A percentile compares a stretch with the other conserved stretches of the same genome.
These are phyloP conservation scores for Ceratobasidium sp. DNA, from an alignment of 1,284 basidiomycete genomes.

Conservation along the genomic window DNA sequence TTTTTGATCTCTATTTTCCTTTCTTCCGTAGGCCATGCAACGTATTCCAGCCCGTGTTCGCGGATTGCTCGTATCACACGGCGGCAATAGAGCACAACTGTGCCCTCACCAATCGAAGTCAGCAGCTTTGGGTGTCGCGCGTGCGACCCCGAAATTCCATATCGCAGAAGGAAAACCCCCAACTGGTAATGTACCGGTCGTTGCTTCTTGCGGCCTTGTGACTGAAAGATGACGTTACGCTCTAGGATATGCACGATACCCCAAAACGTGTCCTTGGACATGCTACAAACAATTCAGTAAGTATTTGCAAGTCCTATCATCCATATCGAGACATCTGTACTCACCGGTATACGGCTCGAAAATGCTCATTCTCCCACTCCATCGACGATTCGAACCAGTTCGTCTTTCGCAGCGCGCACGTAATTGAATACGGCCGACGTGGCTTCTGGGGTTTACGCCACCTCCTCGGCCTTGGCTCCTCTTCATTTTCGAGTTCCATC, in stretches of 20 bases:
- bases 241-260: not conserved
- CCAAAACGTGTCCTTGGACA: not conserved
- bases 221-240: not conserved
- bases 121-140: not conserved
- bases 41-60: not conserved
- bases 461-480: not conserved
- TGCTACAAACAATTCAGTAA: not conserved
- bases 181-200: not conserved
- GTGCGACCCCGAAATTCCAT: not conserved
- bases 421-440: not conserved
- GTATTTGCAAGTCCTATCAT: not conserved
- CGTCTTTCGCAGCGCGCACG: not conserved
- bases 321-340: not conserved
- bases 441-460: not conserved
- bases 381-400: slow-evolving; percentile 3
- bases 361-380: not conserved
- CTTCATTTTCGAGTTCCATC: not conserved
- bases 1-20: not conserved
- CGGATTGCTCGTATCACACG: not conserved
- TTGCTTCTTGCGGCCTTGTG: not conserved
- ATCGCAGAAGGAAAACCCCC: not conserved
- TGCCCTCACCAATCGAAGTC: not conserved
- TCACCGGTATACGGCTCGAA: slow-evolving; percentile 3
- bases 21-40: not conserved
- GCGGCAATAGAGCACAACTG: not conserved